phyloP scores from a whole-genome alignment of 176 grass and related monocot genomes.

The Zoysia japonica region DNA sequence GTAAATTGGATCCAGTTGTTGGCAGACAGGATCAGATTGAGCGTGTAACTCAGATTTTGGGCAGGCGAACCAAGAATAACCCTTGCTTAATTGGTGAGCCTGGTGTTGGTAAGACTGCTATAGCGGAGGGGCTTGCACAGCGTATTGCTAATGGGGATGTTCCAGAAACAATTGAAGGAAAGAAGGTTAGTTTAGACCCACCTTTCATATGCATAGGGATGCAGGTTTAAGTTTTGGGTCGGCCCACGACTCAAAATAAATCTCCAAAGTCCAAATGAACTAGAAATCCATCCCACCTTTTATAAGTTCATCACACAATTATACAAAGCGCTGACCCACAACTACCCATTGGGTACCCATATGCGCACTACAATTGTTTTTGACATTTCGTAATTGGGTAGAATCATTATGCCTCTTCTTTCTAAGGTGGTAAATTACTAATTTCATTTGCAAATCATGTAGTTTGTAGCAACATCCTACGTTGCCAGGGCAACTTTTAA shows the following conservation, averaged over 20 bases:
- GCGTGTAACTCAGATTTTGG: constrained; percentile 96
- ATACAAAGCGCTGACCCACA: no score
- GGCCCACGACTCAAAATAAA: no score
- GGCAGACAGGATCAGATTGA: constrained; percentile 88
- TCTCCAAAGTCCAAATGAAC: no score
- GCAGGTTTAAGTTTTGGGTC: no score
- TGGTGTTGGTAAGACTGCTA: constrained; percentile 96
- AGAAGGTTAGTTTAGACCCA: constrained; percentile 61
- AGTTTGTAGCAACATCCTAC: background rate
- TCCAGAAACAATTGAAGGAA: constrained; percentile 99
- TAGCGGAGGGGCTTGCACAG: constrained; percentile 93
- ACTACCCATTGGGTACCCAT: no score
- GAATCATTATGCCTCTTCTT: background rate
- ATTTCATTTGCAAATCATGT: background rate
- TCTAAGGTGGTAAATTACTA: background rate
- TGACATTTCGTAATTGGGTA: constrained; percentile 28
- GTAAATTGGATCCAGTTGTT: constrained; percentile 94
- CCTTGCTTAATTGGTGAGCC: constrained; percentile 94
- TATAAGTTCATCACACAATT: no score
- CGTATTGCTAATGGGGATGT: constrained; percentile 88
- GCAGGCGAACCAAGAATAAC: constrained; percentile 96
- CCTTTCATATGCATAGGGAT: background rate
- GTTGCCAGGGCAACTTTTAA: background rate
- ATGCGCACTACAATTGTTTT: background rate
- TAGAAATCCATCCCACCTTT: no score